Evolutionary conservation across 441 rosid species (phyloP).

Genomic region (Hypseocharis bilobata): DNA sequence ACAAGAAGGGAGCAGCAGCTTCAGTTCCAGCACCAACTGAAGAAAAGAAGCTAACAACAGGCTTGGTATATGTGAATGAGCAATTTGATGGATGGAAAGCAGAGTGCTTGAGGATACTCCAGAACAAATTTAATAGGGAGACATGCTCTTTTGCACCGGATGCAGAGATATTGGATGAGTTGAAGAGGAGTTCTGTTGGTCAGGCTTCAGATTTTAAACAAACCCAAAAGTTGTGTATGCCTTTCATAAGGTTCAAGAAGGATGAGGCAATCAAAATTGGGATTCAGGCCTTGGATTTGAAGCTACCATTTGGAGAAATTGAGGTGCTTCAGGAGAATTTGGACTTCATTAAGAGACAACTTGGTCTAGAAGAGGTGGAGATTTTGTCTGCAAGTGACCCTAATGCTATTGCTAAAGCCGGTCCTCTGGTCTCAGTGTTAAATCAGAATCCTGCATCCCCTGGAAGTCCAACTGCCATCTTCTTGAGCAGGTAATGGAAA

Average conservation of each 20-base stretch:
- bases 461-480: slow-evolving; percentile 70
- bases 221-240: slow-evolving; percentile 69
- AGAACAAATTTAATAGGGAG: slow-evolving; percentile 44
- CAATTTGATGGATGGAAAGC: slow-evolving; percentile 84
- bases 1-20: slow-evolving; percentile 38
- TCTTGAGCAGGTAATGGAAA: slow-evolving; percentile 38
- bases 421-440: slow-evolving; percentile 43
- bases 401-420: slow-evolving; percentile 39
- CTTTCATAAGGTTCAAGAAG: slow-evolving; percentile 81
- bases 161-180: slow-evolving; percentile 45
- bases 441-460: slow-evolving; percentile 69
- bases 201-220: slow-evolving; percentile 50
- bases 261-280: slow-evolving; percentile 63
- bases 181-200: slow-evolving; percentile 44
- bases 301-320: slow-evolving; percentile 74
- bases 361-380: slow-evolving; percentile 60
- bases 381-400: slow-evolving; percentile 43
- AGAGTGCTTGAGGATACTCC: slow-evolving; percentile 62
- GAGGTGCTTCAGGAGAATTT: slow-evolving; percentile 63
- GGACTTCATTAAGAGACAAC: slow-evolving; percentile 68
- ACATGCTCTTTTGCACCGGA: slow-evolving; percentile 46
- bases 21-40: slow-evolving; percentile 38
- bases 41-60: slow-evolving; percentile 34
- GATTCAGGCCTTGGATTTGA: slow-evolving; percentile 59
- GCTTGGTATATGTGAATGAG: slow-evolving; percentile 68